Evolutionary conservation across 345 rosid species (phyloP).

Genomic region (Gossypium anomalum): DNA sequence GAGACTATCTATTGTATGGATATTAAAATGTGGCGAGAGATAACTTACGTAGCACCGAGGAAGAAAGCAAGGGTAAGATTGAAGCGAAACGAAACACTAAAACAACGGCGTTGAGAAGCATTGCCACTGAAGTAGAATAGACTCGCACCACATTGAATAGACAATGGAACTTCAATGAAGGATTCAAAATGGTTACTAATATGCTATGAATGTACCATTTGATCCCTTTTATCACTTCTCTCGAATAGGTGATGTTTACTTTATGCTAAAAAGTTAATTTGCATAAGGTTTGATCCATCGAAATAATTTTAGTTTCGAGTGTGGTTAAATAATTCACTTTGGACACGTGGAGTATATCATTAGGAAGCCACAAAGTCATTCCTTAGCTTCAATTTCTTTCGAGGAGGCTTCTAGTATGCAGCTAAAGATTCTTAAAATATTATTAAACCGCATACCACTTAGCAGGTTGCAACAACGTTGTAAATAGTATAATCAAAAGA

Average conservation of each 20-base stretch:
- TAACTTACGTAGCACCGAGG: slow-evolving; percentile 81
- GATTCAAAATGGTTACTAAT: background rate
- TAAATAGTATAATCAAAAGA: background rate
- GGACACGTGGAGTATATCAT: background rate
- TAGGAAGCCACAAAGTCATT: background rate
- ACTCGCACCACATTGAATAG: slow-evolving; percentile 46
- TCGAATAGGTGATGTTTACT: background rate
- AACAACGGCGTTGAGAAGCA: slow-evolving; percentile 97
- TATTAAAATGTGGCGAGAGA: background rate
- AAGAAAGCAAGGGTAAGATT: slow-evolving; percentile 96
- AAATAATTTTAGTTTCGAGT: background rate
- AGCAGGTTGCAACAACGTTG: background rate
- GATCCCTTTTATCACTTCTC: background rate
- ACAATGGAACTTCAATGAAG: background rate
- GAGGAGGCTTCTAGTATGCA: background rate
- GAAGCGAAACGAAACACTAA: slow-evolving; percentile 84
- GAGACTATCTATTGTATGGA: background rate
- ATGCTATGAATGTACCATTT: background rate
- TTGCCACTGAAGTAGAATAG: slow-evolving; percentile 96
- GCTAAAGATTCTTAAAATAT: background rate
- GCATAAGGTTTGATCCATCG: background rate
- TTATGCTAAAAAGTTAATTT: background rate
- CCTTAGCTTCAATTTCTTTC: background rate
- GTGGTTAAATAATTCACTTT: background rate
- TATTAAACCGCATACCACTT: background rate